Conservation (phyloP, 129 eudicot species). For the Sambucus nigra region DNA sequence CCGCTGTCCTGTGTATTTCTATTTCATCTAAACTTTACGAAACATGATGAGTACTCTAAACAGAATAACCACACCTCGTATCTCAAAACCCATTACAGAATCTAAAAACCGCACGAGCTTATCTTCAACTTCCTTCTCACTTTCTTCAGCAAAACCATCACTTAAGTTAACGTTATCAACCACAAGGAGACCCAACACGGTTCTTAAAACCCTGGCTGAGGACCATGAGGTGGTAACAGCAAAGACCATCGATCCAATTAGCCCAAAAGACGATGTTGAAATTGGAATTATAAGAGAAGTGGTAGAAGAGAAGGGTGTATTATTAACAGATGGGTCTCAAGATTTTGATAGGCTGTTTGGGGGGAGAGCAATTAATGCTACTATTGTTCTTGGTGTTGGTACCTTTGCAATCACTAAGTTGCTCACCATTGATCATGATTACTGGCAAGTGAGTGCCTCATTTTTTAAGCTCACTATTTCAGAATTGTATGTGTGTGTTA, state of each 20-base stretch:
- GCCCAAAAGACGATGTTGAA: constrained; percentile 16
- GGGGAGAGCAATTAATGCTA: constrained; percentile 51
- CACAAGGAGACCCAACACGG: constrained; percentile 5
- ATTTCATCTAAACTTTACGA: no score
- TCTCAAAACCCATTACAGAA: constrained; percentile 10
- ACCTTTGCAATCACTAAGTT: constrained; percentile 63
- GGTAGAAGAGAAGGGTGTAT: neutral
- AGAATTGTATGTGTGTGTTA: neutral
- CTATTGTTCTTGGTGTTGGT: constrained; percentile 79
- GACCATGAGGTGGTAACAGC: constrained; percentile 36
- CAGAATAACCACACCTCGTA: constrained; percentile 6
- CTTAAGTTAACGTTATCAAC: neutral
- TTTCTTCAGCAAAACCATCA: constrained; percentile 11
- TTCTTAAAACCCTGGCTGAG: constrained; percentile 26
- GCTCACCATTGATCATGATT: constrained; percentile 87
- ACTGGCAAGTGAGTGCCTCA: constrained; percentile 60
- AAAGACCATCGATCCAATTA: constrained; percentile 5
- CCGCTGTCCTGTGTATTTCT: neutral
- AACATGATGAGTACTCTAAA: constrained; percentile 31
- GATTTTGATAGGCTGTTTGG: constrained; percentile 26
- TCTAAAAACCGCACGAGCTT: constrained; percentile 6
- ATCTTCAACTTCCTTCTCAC: constrained; percentile 9
- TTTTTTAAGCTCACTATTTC: neutral
- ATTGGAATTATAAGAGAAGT: constrained; percentile 5
- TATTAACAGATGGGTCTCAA: constrained; percentile 3